Base-by-base conservation (phyloP, 1,284 basidiomycete genomes). In the Ustilago hordei region DNA sequence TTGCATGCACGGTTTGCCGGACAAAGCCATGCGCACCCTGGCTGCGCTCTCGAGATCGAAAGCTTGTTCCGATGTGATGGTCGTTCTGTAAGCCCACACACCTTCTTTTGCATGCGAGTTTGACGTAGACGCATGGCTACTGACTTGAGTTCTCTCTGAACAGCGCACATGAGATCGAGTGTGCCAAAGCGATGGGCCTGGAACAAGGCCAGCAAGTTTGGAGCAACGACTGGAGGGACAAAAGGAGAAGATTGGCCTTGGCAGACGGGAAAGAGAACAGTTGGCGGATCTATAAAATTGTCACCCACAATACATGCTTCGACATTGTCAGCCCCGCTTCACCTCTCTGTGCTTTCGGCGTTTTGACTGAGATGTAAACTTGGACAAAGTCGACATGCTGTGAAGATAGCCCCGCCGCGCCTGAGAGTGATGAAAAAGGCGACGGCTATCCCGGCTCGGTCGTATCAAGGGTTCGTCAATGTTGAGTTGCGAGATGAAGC, bases 1-100 rank as follows among this genome's bases (percentile, higher is more conserved):
- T 8, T 71, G 69, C 52, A 71, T 66, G 69, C 69, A 71, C 41
- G 60, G 55, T 12, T 65, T 66, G 15, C 69, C 64, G 4, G 60
- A 61, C 31, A 62, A 65, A 38, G 55, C 60, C 1, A 65, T 64
- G 59, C 54, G 43, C 3, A 66, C 69, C 17, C 39, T 66, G 8
- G 57, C 55, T 2, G 54, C 64, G 4, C 53, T 71, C 3, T 48
- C 63, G 9, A 55, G 69, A 3, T 32, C 63, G 41, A 60, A 71
- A 36, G 55, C 60, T 48, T 64, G 60, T 35, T 17, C 52, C 13
- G 64, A 66, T 55, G 60, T 71, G 34, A 71, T 71, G 63, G 69
- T 71, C 12, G 62, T 71, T 13, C 55, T 69, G 60, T 63, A 47
- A 62, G 57, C 54, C 31, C 31, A 32, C 23, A 31, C 6, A 6